Percentiles rank a stretch among this genome's conserved stretches.
These are phyloP conservation scores for Remersonia thermophila DNA, from an alignment of 2,329 filamentous ascomycete species.

Conservation along the genomic window DNA sequence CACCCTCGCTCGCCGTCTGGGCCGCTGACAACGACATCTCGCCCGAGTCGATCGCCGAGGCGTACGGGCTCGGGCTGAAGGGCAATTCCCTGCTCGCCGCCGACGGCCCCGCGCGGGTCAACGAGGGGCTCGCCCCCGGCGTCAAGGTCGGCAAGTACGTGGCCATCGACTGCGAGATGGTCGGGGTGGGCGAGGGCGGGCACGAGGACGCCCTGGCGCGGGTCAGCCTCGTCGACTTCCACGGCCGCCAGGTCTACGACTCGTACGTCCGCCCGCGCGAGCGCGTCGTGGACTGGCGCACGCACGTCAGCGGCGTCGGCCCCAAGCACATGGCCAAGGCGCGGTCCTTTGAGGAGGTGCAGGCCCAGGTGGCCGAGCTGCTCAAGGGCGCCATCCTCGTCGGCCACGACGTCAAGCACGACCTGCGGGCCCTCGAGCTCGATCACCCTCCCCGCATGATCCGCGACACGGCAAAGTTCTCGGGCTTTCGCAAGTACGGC, in stretches of 20 bases:
- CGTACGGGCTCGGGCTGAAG: constrained; percentile 44
- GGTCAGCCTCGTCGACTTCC: constrained; percentile 85
- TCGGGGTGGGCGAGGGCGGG: constrained; percentile 64
- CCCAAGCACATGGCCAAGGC: constrained; percentile 59
- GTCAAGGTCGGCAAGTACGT: constrained; percentile 78
- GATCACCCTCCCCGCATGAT: constrained; percentile 66
- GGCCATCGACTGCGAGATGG: constrained; percentile 96
- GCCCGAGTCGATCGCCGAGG: constrained; percentile 45
- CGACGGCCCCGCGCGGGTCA: constrained; percentile 40
- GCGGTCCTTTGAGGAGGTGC: constrained; percentile 63
- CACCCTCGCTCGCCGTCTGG: constrained; percentile 47
- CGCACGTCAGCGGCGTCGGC: constrained; percentile 69
- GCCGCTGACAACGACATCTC: constrained; percentile 50
- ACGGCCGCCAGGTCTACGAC: constrained; percentile 87
- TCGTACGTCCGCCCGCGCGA: constrained; percentile 74
- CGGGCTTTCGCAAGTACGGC: constrained; percentile 58
- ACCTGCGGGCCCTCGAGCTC: constrained; percentile 64
- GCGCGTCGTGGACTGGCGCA: constrained; percentile 81
- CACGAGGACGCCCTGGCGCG: constrained; percentile 69
- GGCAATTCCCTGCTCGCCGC: constrained; percentile 36
- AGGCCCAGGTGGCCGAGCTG: constrained; percentile 55
- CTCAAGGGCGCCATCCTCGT: constrained; percentile 62
- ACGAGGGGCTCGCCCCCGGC: constrained; percentile 48
- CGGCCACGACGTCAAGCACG: constrained; percentile 73
- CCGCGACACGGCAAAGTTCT: constrained; percentile 71